Percentiles rank a stretch among this genome's conserved stretches.
Evolutionary conservation across 805 yeast species (phyloP).

Genomic region (Wickerhamiella allomyrinae): DNA sequence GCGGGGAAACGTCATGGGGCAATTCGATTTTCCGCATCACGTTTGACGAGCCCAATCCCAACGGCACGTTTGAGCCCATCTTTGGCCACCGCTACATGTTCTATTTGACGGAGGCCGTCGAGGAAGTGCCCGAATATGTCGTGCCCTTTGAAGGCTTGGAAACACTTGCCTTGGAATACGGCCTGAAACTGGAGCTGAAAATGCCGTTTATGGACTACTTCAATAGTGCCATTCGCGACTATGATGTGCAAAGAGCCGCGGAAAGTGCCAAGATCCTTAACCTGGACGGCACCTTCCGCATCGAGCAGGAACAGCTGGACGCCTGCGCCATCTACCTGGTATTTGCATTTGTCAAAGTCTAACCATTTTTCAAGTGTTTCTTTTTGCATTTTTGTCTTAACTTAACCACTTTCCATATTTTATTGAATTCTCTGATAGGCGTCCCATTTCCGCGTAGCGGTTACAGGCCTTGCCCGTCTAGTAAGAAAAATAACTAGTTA

Average conservation of each 20-base stretch:
- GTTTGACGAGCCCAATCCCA: conserved; percentile 51
- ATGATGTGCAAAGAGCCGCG: conserved; percentile 21
- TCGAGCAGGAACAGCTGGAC: conserved; percentile 80
- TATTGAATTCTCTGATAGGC: too few relatives aligned
- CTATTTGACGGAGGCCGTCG: conserved; percentile 82
- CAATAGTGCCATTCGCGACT: conserved; percentile 51
- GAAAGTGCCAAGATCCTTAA: conserved; percentile 37
- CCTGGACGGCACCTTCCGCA: conserved; percentile 69
- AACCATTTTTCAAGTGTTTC: too few relatives aligned
- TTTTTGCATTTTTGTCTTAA: too few relatives aligned
- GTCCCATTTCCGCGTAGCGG: too few relatives aligned
- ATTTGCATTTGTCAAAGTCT: conserved; percentile 47
- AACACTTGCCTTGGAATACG: conserved; percentile 70
- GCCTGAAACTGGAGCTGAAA: conserved; percentile 54
- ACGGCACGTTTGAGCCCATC: conserved; percentile 23
- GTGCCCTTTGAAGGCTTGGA: conserved; percentile 86
- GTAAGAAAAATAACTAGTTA: too few relatives aligned
- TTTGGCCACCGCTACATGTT: conserved; percentile 77
- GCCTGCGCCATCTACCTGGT: conserved; percentile 74
- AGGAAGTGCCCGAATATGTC: conserved; percentile 90
- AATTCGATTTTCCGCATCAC: conserved; percentile 70
- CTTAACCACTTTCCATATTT: too few relatives aligned
- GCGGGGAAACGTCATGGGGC: conserved; percentile 60
- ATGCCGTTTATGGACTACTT: conserved; percentile 73
- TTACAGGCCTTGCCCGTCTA: too few relatives aligned